Evolutionary conservation across 2,329 filamentous ascomycete species (phyloP).

Genomic region (Scortechinia acanthostroma): DNA sequence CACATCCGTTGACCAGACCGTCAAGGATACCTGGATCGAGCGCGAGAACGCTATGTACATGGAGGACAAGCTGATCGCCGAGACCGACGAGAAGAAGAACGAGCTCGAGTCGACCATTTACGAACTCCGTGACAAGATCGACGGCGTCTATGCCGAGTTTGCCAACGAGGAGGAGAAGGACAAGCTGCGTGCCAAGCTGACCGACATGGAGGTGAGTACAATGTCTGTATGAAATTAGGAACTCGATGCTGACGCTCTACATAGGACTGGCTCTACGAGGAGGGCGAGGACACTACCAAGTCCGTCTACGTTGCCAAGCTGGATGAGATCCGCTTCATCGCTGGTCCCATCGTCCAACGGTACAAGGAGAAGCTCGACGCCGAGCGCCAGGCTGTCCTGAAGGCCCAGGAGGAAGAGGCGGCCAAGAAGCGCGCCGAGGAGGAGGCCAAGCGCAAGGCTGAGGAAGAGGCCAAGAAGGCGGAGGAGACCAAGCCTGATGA

Average conservation of each 20-base stretch:
- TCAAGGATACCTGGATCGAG: constrained; percentile 67
- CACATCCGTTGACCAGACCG: constrained; percentile 64
- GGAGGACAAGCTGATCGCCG: constrained; percentile 96
- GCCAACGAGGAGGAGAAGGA: constrained; percentile 87
- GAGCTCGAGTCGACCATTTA: constrained; percentile 97
- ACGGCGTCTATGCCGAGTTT: constrained; percentile 83
- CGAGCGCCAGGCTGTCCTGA: constrained; percentile 72
- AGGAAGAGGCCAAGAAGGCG: constrained; percentile 2
- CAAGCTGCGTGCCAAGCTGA: constrained; percentile 76
- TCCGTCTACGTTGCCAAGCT: constrained; percentile 89
- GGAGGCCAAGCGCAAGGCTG: constrained; percentile 39
- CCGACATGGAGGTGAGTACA: constrained; percentile 71
- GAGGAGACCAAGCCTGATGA: constrained; percentile 13
- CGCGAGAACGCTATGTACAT: constrained; percentile 86
- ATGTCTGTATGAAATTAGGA: background rate
- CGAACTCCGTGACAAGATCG: constrained; percentile 89
- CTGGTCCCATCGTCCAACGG: constrained; percentile 85
- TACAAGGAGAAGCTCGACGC: constrained; percentile 91
- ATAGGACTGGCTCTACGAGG: constrained; percentile 96
- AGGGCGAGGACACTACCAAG: constrained; percentile 90
- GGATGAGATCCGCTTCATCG: constrained; percentile 86
- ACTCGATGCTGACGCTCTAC: constrained; percentile 4
- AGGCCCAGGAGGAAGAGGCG: constrained; percentile 70
- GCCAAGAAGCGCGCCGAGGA: constrained; percentile 60
- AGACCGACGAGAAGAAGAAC: constrained; percentile 99